Conservation (phyloP, 2,329 filamentous ascomycete genomes). For the Aspergillus sp. region DNA sequence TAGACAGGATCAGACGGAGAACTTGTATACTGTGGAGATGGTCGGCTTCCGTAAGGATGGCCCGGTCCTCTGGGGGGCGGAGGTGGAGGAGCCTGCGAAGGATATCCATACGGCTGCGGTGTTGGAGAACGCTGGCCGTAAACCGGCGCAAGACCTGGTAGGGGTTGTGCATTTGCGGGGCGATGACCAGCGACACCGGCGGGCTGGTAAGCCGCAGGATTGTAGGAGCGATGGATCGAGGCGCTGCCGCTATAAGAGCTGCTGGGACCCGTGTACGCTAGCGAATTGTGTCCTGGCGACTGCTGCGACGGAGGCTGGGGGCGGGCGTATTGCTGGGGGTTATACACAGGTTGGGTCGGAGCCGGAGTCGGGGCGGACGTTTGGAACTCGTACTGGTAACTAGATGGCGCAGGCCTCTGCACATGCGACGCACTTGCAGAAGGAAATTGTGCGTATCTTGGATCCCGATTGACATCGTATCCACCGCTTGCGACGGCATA, state of each 20-base stretch:
- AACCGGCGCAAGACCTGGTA: conserved; percentile 16
- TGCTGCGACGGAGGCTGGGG: conserved; percentile 37
- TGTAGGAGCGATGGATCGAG: conserved; percentile 37
- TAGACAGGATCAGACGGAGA: conserved; percentile 18
- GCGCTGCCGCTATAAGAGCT: conserved; percentile 17
- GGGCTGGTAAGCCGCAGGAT: conserved; percentile 41
- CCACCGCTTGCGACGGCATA: conserved; percentile 15
- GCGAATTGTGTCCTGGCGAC: conserved; percentile 59
- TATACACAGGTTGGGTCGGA: conserved; percentile 46
- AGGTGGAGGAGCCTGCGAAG: conserved; percentile 25
- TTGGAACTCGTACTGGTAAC: conserved; percentile 40
- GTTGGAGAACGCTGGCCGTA: conserved; percentile 22
- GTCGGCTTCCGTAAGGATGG: conserved; percentile 28
- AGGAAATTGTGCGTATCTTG: conserved; percentile 27
- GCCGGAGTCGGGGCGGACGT: conserved; percentile 18
- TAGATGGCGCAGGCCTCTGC: conserved; percentile 37
- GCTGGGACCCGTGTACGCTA: conserved; percentile 41
- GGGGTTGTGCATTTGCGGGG: conserved; percentile 26
- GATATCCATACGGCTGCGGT: conserved; percentile 22
- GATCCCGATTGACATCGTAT: conserved; percentile 24
- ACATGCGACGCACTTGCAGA: conserved; percentile 27
- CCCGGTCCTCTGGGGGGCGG: conserved; percentile 32
- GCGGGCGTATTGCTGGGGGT: conserved; percentile 52
- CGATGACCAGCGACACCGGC: conserved; percentile 19
- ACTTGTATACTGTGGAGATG: conserved; percentile 17